phyloP scores from a whole-genome alignment of 108 stramenopile species.

The Discostella pseudostelligera region DNA sequence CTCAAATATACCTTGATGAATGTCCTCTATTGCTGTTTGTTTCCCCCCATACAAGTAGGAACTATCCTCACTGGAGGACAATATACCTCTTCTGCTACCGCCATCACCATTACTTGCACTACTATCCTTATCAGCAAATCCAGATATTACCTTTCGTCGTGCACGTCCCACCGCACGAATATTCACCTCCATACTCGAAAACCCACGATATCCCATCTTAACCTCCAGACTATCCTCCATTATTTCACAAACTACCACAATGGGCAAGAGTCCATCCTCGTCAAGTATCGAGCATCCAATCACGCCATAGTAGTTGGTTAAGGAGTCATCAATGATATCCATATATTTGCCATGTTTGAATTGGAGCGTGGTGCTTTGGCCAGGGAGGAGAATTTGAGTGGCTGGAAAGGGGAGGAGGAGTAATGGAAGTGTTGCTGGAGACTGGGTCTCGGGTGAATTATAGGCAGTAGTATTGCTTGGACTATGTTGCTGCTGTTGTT shows the following conservation, averaged over 20 bases:
- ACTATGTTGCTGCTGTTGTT: background rate
- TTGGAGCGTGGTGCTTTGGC: constrained; percentile 28
- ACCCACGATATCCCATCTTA: constrained; percentile 30
- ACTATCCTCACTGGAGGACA: too few relatives aligned
- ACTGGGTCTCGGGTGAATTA: background rate
- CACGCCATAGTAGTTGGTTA: constrained; percentile 33
- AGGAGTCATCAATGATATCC: constrained; percentile 41
- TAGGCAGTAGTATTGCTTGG: background rate
- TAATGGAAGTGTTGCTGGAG: constrained; percentile 17
- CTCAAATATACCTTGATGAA: constrained; percentile 25
- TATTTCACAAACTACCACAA: constrained; percentile 35
- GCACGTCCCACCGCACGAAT: constrained; percentile 38
- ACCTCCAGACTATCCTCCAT: constrained; percentile 32
- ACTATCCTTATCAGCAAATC: background rate
- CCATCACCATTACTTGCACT: background rate
- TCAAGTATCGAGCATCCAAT: constrained; percentile 32
- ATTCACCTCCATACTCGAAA: constrained; percentile 33
- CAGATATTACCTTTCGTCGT: background rate
- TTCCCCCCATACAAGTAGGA: constrained; percentile 4
- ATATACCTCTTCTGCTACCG: too few relatives aligned
- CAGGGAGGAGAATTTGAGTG: constrained; percentile 28
- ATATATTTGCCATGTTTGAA: constrained; percentile 44
- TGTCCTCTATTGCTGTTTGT: constrained; percentile 20
- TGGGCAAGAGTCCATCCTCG: constrained; percentile 34
- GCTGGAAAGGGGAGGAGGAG: constrained; percentile 33